Percentiles rank a stretch among this genome's conserved stretches.
These are phyloP conservation scores for Aegle marmelos DNA, from an alignment of 345 rosid genomes.

Conservation along the genomic window DNA sequence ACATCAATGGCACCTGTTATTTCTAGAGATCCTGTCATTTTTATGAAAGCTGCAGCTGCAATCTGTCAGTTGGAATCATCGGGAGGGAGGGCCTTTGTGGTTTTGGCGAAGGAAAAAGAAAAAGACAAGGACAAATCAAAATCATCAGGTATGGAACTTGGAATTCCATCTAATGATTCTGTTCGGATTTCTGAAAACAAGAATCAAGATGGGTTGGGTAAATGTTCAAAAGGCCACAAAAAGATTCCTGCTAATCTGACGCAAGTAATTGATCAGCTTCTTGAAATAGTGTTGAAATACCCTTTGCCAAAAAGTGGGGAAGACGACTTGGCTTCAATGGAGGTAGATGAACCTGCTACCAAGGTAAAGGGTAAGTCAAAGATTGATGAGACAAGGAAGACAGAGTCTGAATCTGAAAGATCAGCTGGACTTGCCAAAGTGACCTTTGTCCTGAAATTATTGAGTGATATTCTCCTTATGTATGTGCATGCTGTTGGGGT, in stretches of 20 bases:
- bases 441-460: constrained; percentile 79
- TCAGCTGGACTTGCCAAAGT: constrained; percentile 88
- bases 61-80: constrained; percentile 89
- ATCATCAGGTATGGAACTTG: constrained; percentile 54
- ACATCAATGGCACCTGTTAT: constrained; percentile 89
- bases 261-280: constrained; percentile 94
- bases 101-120: constrained; percentile 74
- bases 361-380: constrained; percentile 90
- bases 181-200: constrained; percentile 69
- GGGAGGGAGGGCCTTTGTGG: constrained; percentile 76
- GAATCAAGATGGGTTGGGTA: constrained; percentile 70
- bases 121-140: constrained; percentile 66
- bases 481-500: constrained; percentile 85
- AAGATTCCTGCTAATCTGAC: constrained; percentile 75
- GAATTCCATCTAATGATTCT: constrained; percentile 54
- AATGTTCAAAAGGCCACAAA: constrained; percentile 77
- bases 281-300: constrained; percentile 76
- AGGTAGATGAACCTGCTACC: constrained; percentile 73
- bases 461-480: constrained; percentile 89
- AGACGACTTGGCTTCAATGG: constrained; percentile 59
- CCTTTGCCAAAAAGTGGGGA: constrained; percentile 57
- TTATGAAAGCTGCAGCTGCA: constrained; percentile 79
- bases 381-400: constrained; percentile 62
- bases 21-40: constrained; percentile 82
- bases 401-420: constrained; percentile 67